Base-by-base conservation (phyloP, 2,329 filamentous ascomycete species). In the Epichloe elymi region DNA sequence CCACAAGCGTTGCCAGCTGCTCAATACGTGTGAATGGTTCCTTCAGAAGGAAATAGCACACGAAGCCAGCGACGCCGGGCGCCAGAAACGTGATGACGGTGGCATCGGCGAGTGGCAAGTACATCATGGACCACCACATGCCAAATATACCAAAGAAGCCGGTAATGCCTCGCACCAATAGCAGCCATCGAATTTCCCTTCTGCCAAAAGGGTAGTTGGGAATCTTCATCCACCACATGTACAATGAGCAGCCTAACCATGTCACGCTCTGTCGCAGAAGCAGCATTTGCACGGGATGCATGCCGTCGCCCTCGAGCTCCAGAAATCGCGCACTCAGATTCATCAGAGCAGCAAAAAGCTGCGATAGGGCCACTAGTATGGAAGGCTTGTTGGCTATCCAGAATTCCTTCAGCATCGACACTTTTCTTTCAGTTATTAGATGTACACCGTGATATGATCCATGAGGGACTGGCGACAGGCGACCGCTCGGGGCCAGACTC, bases 51-150 rank as follows among this genome's bases (percentile, higher is more conserved):
- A 89, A 71, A 37, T 85, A 88, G 63, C 88, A 95, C 17, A 85
- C 76, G 69, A 90, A 88, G 52, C 86, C 88, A 19, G 87, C 79
- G 5, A 94, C 74, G 14, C 83, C 84, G 0, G 90, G 90, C 0
- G 85, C 80, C 5, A 95, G 74, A 63, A 95, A 96, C 8, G 88
- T 93, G 49, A 96, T 84, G 36, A 95, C 89, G 0, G 87, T 93
- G 2, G 89, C 88, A 63, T 95, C 89, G 15, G 88, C 85, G 2
- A 95, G 75, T 0, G 88, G 86, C 3, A 95, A 77, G 59, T 94
- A 94, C 61, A 86, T 77, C 52, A 75, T 75, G 11, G 70, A 74
- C 56, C 69, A 75, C 74, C 72, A 94, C 68, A 93, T 78, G 37
- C 85, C 85, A 63, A 83, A 90, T 4, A 94, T 83, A 11, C 87